Conservation (phyloP, 345 rosid genomes). For the Heritiera littoralis region DNA sequence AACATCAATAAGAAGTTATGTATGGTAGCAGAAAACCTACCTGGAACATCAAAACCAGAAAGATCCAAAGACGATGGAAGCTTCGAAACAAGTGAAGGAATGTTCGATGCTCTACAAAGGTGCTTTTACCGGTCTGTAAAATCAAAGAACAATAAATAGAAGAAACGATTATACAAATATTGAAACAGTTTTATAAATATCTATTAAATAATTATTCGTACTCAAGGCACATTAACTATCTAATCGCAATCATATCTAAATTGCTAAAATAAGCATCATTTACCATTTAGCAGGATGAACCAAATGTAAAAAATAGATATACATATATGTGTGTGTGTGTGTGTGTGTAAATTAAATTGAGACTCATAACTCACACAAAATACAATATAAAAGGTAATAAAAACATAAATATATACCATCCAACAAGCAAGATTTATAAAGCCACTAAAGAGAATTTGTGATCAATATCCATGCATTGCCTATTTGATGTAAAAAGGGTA, state of each 20-base stretch:
- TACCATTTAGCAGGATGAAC: background rate
- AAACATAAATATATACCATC: background rate
- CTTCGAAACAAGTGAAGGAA: slow-evolving; percentile 95
- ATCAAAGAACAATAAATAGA: slow-evolving; percentile 4
- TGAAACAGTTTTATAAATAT: background rate
- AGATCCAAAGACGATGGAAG: slow-evolving; percentile 95
- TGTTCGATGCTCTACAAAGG: slow-evolving; percentile 96
- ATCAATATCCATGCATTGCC: background rate
- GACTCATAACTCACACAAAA: background rate
- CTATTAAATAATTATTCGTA: background rate
- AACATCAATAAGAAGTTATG: background rate
- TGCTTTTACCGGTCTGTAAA: slow-evolving; percentile 87
- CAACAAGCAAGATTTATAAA: background rate
- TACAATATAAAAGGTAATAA: background rate
- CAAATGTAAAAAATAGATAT: background rate
- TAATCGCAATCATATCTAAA: background rate
- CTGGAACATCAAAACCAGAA: slow-evolving; percentile 94
- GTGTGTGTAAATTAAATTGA: background rate
- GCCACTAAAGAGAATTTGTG: background rate
- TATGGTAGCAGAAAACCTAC: slow-evolving; percentile 37
- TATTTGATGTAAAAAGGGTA: background rate
- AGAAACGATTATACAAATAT: background rate
- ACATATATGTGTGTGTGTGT: background rate
- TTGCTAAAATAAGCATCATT: background rate
- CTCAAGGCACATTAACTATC: background rate